Percentiles rank a stretch among this genome's conserved stretches.
These are phyloP conservation scores for Thelephora terrestris DNA, from an alignment of 1,284 basidiomycete species.

Conservation along the genomic window DNA sequence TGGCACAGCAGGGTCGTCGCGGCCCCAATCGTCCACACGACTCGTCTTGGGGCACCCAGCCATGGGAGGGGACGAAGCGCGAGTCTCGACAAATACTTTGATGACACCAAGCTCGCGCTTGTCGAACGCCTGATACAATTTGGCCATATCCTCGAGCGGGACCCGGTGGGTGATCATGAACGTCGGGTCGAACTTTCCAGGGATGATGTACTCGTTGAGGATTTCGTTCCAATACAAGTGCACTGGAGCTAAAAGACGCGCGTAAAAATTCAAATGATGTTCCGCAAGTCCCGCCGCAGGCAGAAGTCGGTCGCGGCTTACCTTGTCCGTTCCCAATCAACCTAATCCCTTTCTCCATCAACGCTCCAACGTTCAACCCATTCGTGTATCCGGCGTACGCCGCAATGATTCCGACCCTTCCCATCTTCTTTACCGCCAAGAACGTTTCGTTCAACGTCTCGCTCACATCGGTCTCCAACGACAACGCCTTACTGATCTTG, in stretches of 20 bases:
- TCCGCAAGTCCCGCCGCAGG: no score
- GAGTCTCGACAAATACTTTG: conserved; percentile 57
- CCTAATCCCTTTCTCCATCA: conserved; percentile 72
- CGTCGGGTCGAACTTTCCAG: conserved; percentile 61
- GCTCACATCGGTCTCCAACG: conserved; percentile 68
- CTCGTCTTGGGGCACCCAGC: conserved; percentile 37
- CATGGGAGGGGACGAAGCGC: conserved; percentile 37
- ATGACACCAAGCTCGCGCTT: conserved; percentile 46
- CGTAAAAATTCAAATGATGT: neutral
- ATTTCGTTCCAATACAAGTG: conserved; percentile 71
- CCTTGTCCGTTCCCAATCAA: conserved; percentile 60
- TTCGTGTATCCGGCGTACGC: conserved; percentile 59
- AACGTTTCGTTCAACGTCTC: conserved; percentile 70
- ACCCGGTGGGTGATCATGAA: conserved; percentile 60
- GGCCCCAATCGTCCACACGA: conserved; percentile 43
- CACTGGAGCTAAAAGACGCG: conserved; percentile 55
- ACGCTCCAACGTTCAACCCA: conserved; percentile 61
- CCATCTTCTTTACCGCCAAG: conserved; percentile 50
- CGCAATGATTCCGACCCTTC: conserved; percentile 53
- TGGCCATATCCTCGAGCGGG: conserved; percentile 49
- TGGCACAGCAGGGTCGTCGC: no score
- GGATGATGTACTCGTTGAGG: conserved; percentile 49
- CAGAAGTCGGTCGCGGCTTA: no score
- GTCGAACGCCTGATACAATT: conserved; percentile 52
- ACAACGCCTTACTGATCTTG: conserved; percentile 59